Evolutionary conservation across 2,329 filamentous ascomycete species (phyloP).

Genomic region (Apiospora hydei): DNA sequence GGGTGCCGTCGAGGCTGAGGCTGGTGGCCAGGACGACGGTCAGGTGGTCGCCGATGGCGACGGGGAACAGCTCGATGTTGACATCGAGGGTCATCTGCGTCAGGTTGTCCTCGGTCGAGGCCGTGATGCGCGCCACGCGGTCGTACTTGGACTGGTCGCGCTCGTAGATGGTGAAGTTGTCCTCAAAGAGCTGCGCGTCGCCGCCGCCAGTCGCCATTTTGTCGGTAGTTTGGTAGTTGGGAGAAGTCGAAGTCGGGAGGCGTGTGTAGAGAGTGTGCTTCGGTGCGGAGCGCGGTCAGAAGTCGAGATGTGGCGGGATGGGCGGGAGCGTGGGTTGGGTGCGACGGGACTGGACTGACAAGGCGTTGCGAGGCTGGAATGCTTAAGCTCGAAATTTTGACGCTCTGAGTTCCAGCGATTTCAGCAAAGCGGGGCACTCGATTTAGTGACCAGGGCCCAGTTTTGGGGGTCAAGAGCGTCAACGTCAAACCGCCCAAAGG

Average conservation of each 20-base stretch:
- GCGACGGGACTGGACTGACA: background rate
- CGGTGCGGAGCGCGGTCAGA: background rate
- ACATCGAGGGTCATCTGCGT: slow-evolving; percentile 88
- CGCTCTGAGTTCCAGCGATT: slow-evolving; percentile 17
- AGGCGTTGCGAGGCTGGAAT: slow-evolving; percentile 21
- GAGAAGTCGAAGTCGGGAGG: too few species aligned
- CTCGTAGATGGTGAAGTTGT: slow-evolving; percentile 82
- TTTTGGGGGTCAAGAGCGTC: slow-evolving; percentile 1
- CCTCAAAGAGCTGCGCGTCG: slow-evolving; percentile 93
- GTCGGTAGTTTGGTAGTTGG: background rate
- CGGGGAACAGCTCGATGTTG: slow-evolving; percentile 91
- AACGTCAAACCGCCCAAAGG: background rate
- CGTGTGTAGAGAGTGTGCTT: background rate
- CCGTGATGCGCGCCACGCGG: slow-evolving; percentile 86
- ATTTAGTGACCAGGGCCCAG: background rate
- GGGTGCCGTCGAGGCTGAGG: slow-evolving; percentile 78
- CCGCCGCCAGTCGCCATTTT: slow-evolving; percentile 69
- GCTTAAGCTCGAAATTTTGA: slow-evolving; percentile 23
- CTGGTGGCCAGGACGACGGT: slow-evolving; percentile 86
- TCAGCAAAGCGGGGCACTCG: slow-evolving; percentile 6
- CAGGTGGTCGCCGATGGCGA: slow-evolving; percentile 75
- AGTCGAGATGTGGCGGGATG: background rate
- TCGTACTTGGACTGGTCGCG: slow-evolving; percentile 92
- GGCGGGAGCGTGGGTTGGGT: background rate
- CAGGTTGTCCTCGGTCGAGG: slow-evolving; percentile 75